Base-by-base conservation (phyloP, 2,329 filamentous ascomycete species). In the Neurospora sp. region DNA sequence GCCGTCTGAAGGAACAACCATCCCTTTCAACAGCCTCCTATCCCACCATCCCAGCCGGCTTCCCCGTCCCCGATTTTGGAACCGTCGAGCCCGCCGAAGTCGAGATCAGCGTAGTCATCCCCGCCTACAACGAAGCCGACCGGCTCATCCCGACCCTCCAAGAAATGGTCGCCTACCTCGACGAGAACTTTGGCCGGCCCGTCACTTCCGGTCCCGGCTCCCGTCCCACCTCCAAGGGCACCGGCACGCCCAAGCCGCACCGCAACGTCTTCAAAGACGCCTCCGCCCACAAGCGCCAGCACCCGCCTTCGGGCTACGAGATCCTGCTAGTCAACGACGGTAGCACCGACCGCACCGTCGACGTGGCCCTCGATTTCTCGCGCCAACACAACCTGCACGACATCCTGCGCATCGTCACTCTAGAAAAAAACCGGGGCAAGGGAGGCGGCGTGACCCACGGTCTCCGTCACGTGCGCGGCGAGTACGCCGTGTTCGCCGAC, bases 401-500 rank as follows among this genome's bases (percentile, higher is more conserved):
- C 70, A 86, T 92, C 66, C 86, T 99, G 71, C 87, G 96, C 11
- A 89, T 99, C 15, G 87, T 97, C 67, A 88, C 86, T 7, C 83
- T 99, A 68, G 88, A 89, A 72, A 83, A 88, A 79, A 99, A 99
- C 79, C 87, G 96, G 72, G 96, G 96, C 72, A 99, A 99, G 81
- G 96, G 96, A 68, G 96, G 96, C 28, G 93, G 93, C 8, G 96
- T 98, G 46, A 97, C 93, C 3, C 96, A 99, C 80, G 96, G 96
- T 9, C 91, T 99, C 85, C 87, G 96, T 43, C 96, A 99, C 81
- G 93, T 92, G 5, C 86, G 96, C 66, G 96, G 96, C 17, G 86
- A 90, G 76, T 97, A 97, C 80, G 90, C 92, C 40, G 87, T 97
- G 7, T 99, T 99, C 79, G 96, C 95, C 0, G 96, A 99, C 78